phyloP scores from a whole-genome alignment of 805 yeast species.

The Starmerella scarabaei region DNA sequence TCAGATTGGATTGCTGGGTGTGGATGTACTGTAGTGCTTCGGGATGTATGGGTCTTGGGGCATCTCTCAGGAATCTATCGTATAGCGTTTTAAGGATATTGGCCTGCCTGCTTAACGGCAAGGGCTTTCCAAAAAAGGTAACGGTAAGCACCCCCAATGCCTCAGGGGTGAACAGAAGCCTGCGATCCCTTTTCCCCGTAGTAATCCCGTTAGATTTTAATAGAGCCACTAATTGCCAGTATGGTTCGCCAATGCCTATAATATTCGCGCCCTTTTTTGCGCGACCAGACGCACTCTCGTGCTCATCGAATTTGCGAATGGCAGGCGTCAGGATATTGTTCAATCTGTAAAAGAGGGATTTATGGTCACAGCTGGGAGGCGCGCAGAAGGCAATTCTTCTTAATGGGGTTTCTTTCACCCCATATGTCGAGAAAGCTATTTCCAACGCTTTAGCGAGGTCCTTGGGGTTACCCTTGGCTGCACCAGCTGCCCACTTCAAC shows the following conservation, averaged over 20 bases:
- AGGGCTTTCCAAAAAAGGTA: constrained; percentile 6
- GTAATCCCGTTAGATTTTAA: constrained; percentile 1
- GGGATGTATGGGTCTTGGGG: constrained; percentile 13
- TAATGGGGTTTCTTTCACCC: constrained; percentile 8
- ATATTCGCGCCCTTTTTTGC: background rate
- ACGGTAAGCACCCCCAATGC: constrained; percentile 1
- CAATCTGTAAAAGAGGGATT: constrained; percentile 4
- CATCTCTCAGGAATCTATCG: constrained; percentile 5
- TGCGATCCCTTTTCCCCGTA: constrained; percentile 6
- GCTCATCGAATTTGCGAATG: constrained; percentile 5
- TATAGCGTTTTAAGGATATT: constrained; percentile 7
- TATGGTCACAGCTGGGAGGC: constrained; percentile 3
- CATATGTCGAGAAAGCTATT: constrained; percentile 2
- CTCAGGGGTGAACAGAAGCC: constrained; percentile 4
- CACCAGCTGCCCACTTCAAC: constrained; percentile 3
- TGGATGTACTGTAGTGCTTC: constrained; percentile 1
- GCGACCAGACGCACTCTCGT: background rate
- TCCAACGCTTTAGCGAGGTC: constrained; percentile 2
- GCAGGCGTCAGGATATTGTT: constrained; percentile 8
- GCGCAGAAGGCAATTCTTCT: background rate
- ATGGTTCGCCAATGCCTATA: background rate
- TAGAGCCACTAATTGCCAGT: constrained; percentile 7
- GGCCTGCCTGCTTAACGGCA: constrained; percentile 7
- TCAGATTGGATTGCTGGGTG: background rate
- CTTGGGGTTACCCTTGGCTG: background rate